Evolutionary conservation across 2,329 filamentous ascomycete genomes (phyloP), one percentile per base, ranked within the genome.

Genomic region (Cladophialophora bantiana): DNA sequence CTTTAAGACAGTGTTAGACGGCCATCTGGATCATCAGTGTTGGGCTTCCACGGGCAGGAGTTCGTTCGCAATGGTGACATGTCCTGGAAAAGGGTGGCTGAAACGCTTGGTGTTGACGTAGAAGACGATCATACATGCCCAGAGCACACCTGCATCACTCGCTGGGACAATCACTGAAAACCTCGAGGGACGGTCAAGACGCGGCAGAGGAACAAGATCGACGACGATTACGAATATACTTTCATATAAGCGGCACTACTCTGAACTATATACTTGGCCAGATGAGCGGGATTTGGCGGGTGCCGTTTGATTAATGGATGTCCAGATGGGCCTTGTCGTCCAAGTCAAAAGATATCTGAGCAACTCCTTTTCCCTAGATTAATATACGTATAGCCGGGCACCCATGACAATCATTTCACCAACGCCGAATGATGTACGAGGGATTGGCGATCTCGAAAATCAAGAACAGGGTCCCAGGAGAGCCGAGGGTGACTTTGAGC

Each of bases 271-370:
- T 50, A 50, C 45, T 50, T 26, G 40, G 45, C 26, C 45, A 26
- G 15, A 50, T 18, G 18, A 18, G 18, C 45, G 12, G 10, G 10
- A 12, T 50, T 50, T 4, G 12, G 18, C 26, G 45, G 45, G 18
- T 50, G 45, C 15, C 15, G 45, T 61, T 61, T 52, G 32, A 61
- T 61, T 61, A 61, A 61, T 32, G 38, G 59, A 48, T 42, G 38
- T 38, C 18, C n/a, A 38, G 53, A 45, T 61, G 59, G 45, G 5
- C 20, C 45, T 50, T 26, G 20, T 50, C 7, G 3, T 61, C 32
- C 18, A 40, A 3, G 18, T 20, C 9, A 18, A 50, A 50, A 38
- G 45, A 50, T 20, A 50, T 26, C 15, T 26, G 42, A 52, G 15
- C 40, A 20, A n/a, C 45, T 20, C 7, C 45, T 13, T 42, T 13